These are phyloP conservation scores for Alternaria arbusti DNA, from an alignment of 2,329 filamentous ascomycete species.

Conservation along the genomic window DNA sequence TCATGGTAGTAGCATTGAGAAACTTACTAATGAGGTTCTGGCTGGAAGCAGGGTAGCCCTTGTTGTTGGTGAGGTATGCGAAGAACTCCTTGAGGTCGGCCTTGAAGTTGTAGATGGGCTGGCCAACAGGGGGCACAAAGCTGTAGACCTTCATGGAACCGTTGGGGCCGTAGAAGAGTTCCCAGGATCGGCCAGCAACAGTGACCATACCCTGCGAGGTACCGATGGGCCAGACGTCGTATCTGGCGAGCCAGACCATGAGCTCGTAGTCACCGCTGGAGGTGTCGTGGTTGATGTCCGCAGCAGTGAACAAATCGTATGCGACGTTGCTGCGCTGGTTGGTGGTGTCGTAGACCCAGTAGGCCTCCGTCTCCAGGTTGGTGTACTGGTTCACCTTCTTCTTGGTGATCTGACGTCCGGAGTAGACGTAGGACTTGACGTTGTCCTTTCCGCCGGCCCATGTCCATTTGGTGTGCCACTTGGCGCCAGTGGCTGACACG, in stretches of 20 bases:
- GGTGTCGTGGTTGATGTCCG: conserved; percentile 26
- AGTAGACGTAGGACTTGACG: conserved; percentile 33
- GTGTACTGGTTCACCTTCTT: conserved; percentile 25
- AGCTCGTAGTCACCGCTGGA: conserved; percentile 36
- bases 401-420: conserved; percentile 24
- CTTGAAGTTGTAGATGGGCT: conserved; percentile 56
- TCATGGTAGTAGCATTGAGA: not conserved
- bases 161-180: conserved; percentile 65
- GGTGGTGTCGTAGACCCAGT: conserved; percentile 28
- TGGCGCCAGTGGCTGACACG: conserved; percentile 19
- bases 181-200: conserved; percentile 60
- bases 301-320: conserved; percentile 34
- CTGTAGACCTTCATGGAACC: conserved; percentile 66
- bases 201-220: conserved; percentile 36
- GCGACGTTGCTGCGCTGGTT: conserved; percentile 31
- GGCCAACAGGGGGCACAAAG: conserved; percentile 53
- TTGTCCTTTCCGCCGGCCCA: conserved; percentile 30
- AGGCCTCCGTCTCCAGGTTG: conserved; percentile 24
- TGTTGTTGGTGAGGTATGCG: conserved; percentile 59
- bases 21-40: conserved; percentile 34
- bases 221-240: conserved; percentile 26
- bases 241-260: conserved; percentile 33
- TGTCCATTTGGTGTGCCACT: conserved; percentile 24
- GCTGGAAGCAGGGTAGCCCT: conserved; percentile 48
- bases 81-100: conserved; percentile 65